Percentiles rank a stretch among this genome's conserved stretches.
These are phyloP conservation scores for Pyrus communis DNA, from an alignment of 306 rosid species.

Conservation along the genomic window DNA sequence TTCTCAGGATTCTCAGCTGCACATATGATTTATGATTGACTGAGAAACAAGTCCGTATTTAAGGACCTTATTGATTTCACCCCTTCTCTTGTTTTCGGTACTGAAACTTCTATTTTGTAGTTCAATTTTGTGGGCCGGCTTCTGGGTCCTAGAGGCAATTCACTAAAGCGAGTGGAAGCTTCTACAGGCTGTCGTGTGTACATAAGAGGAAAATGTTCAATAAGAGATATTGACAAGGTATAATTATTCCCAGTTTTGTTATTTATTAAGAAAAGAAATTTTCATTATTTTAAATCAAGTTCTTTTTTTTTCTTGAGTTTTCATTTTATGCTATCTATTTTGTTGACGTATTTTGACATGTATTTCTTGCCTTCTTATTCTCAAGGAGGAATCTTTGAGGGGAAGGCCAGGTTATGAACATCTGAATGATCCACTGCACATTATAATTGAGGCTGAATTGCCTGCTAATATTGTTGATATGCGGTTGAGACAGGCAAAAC, in stretches of 20 bases:
- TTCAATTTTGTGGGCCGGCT: slow-evolving; percentile 86
- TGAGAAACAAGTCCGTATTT: not conserved
- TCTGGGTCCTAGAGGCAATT: slow-evolving; percentile 80
- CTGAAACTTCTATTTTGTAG: slow-evolving; percentile 24
- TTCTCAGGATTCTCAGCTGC: not conserved
- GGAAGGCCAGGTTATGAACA: slow-evolving; percentile 96
- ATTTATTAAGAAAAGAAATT: not conserved
- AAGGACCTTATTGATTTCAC: not conserved
- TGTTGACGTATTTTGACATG: slow-evolving; percentile 1
- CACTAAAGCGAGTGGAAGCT: slow-evolving; percentile 81
- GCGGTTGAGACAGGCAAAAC: slow-evolving; percentile 81
- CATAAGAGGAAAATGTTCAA: slow-evolving; percentile 79
- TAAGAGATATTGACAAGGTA: slow-evolving; percentile 63
- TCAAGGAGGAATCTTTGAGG: slow-evolving; percentile 75
- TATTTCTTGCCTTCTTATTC: slow-evolving; percentile 11
- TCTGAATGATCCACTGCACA: slow-evolving; percentile 86
- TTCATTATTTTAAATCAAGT: not conserved
- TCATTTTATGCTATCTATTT: not conserved
- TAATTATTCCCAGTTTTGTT: not conserved
- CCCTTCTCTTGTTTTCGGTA: not conserved
- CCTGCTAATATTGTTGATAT: slow-evolving; percentile 65
- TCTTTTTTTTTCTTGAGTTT: not conserved
- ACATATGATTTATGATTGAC: not conserved
- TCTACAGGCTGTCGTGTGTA: slow-evolving; percentile 83
- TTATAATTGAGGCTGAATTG: slow-evolving; percentile 85